Evolutionary conservation across 352 stramenopile species (phyloP), one percentile per base, ranked within the genome.

Genomic region (Phytophthora kernoviae): DNA sequence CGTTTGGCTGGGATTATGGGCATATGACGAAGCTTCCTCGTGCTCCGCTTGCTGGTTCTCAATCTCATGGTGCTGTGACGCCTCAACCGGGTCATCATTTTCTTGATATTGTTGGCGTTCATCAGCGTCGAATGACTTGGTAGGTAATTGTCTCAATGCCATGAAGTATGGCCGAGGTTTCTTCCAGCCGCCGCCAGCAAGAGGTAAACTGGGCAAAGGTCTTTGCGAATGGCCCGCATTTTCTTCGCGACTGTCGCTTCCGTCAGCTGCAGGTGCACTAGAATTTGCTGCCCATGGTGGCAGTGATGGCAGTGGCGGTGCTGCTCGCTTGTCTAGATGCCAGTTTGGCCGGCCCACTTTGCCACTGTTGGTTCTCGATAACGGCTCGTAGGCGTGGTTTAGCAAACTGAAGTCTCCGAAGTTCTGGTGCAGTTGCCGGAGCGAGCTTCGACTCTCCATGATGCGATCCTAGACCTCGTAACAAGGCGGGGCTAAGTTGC

Each of bases 101-200:
- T 71, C 58, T 36, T 68, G 63, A 18, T 45, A 50, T 22, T 61
- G 53, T 9, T 59, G 49, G 30, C 48, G 51, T 20, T 62, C 45
- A 1, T 65, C 47, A n/a, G 41, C 50, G 10, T 51, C 30, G 2
- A 11, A 9, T 18, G 18, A 18, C 24, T 59, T 70, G n/a, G 5
- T 20, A 5, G 68, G 57, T 15, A 78, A 36, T 14, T 77, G 61
- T 60, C 81, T 84, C 61, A 84, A 70, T 4, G 74, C 58, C 17
- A 73, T 78, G 59, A 84, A 87, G 49, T 84, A 84, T 34, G 77
- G 72, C 22, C 66, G 73, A n/a, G 73, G 73, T 18, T 77, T 79
- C 27, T 54, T 72, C 75, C 75, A 85, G 9, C 54, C 52, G 54
- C n/a, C 18, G 33, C 20, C 39, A 15, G 34, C 34, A 15, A 30